A percentile compares a stretch with the other conserved stretches of the same genome.
phyloP scores from a whole-genome alignment of 805 yeast genomes.

The Kazachstania africana region DNA sequence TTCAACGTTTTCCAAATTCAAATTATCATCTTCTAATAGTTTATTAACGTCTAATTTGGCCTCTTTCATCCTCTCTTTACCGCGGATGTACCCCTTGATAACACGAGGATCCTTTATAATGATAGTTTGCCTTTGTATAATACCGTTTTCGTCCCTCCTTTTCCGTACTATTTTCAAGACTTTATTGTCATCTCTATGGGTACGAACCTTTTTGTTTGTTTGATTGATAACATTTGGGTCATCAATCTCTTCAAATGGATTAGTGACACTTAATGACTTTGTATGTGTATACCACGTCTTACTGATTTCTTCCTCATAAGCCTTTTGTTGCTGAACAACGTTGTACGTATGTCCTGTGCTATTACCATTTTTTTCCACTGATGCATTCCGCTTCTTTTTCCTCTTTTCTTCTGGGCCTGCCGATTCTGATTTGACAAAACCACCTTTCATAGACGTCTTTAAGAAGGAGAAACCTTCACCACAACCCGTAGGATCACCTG shows the following conservation, averaged over 20 bases:
- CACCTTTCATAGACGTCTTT: conserved; percentile 91
- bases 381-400: conserved; percentile 2
- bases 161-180: conserved; percentile 62
- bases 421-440: conserved; percentile 40
- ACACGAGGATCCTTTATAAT: conserved; percentile 75
- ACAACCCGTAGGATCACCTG: conserved; percentile 88
- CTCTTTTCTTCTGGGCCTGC: conserved; percentile 11
- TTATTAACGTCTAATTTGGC: conserved; percentile 53
- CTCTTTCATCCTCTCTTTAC: conserved; percentile 49
- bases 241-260: conserved; percentile 27
- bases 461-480: conserved; percentile 83
- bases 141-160: conserved; percentile 74
- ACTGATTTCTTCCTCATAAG: conserved; percentile 81
- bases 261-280: conserved; percentile 37
- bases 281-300: conserved; percentile 86
- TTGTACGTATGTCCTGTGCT: conserved; percentile 60
- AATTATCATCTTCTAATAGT: conserved; percentile 20
- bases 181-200: conserved; percentile 25
- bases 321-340: conserved; percentile 76
- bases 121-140: conserved; percentile 70
- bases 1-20: conserved; percentile 54
- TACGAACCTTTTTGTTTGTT: conserved; percentile 20
- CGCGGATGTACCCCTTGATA: conserved; percentile 70
- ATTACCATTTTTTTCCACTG: conserved; percentile 27
- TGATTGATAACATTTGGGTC: conserved; percentile 28